These are phyloP conservation scores for Solanum lignicaule DNA, from an alignment of 257 asterid species.

Conservation along the genomic window DNA sequence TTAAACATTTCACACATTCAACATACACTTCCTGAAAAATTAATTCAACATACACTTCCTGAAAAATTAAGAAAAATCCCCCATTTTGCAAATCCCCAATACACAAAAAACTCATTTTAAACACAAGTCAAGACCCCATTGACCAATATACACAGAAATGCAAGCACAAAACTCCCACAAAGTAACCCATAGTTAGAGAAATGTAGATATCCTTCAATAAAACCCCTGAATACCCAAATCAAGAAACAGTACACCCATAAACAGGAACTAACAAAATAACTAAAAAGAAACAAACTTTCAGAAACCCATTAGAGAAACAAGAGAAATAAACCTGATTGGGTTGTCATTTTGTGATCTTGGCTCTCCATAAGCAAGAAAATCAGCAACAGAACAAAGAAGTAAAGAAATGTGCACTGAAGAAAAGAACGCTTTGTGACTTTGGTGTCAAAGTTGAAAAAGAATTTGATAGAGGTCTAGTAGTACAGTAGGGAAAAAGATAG, in stretches of 20 bases:
- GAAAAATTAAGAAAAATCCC: neutral
- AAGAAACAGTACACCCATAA: neutral
- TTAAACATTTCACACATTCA: neutral
- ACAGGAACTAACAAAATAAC: neutral
- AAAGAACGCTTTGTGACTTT: neutral
- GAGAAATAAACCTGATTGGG: constrained; percentile 11
- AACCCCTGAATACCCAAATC: neutral
- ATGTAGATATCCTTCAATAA: neutral
- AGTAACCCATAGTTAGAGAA: neutral
- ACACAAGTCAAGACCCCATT: neutral
- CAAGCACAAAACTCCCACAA: neutral
- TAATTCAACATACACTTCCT: neutral
- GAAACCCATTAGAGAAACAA: neutral
- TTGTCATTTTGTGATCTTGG: constrained; percentile 10
- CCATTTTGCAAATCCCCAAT: neutral
- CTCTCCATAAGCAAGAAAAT: constrained; percentile 11
- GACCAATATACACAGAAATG: neutral
- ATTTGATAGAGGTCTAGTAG: neutral
- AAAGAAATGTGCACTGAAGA: neutral
- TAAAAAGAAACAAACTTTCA: neutral
- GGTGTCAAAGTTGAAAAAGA: neutral
- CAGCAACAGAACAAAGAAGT: neutral
- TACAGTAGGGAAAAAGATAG: neutral
- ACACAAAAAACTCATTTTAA: neutral
- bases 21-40: neutral